Evolutionary conservation across 495 filamentous ascomycete genomes (phyloP).

Genomic region (Penicillium diatomitis): DNA sequence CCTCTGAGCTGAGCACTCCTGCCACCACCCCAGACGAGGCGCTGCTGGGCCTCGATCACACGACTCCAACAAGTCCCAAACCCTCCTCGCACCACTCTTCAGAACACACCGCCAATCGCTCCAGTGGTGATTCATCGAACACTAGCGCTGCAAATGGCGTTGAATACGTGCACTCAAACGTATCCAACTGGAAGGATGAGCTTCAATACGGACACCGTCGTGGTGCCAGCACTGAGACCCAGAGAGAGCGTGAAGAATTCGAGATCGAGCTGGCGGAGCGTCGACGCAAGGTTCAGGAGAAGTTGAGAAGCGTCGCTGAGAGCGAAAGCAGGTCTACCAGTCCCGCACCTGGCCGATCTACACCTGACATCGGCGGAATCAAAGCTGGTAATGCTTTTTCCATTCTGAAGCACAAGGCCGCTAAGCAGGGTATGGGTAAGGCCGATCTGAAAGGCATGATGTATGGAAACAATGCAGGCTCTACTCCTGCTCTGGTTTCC

Average conservation of each 20-base stretch:
- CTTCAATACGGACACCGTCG: slow-evolving; percentile 35
- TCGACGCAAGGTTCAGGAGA: slow-evolving; percentile 70
- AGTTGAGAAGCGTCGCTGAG: slow-evolving; percentile 63
- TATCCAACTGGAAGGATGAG: slow-evolving; percentile 29
- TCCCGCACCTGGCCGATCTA: slow-evolving; percentile 37
- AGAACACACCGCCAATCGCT: slow-evolving; percentile 5
- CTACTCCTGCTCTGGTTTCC: slow-evolving; percentile 35
- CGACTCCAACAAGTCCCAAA: slow-evolving; percentile 1
- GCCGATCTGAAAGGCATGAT: slow-evolving; percentile 60
- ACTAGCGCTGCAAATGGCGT: not conserved
- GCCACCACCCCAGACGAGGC: not conserved
- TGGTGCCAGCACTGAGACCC: slow-evolving; percentile 49
- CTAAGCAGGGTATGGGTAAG: slow-evolving; percentile 49
- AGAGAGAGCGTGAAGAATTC: slow-evolving; percentile 67
- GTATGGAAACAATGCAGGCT: slow-evolving; percentile 54
- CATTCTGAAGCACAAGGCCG: slow-evolving; percentile 59
- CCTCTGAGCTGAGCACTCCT: not conserved
- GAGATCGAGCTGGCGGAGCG: slow-evolving; percentile 70
- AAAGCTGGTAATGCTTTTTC: slow-evolving; percentile 53
- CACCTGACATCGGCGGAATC: slow-evolving; percentile 28
- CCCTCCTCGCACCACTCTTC: slow-evolving; percentile 6
- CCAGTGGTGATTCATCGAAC: slow-evolving; percentile 13
- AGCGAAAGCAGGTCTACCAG: slow-evolving; percentile 51
- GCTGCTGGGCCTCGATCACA: not conserved
- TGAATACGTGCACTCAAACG: slow-evolving; percentile 12